A percentile compares a stretch with the other conserved stretches of the same genome.
Conservation (phyloP, 495 filamentous ascomycete genomes). For the Xylaria longipes region DNA sequence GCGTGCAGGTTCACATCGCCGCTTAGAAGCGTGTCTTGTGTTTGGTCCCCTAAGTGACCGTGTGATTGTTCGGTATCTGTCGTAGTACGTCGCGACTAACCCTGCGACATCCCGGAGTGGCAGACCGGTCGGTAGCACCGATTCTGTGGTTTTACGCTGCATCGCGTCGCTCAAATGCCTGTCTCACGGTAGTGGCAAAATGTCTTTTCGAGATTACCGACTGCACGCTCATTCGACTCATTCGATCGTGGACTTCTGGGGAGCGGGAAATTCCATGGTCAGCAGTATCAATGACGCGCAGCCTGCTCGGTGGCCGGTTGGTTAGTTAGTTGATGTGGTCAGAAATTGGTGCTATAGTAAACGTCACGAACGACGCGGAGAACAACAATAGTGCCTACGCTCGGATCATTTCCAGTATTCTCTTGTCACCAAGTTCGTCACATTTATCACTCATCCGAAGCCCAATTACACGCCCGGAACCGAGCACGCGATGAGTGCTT, state of each 20-base stretch:
- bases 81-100: background rate
- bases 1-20: conserved; percentile 18
- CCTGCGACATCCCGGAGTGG: conserved; percentile 3
- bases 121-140: conserved; percentile 18
- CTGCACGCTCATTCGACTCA: conserved; percentile 16
- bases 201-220: background rate
- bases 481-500: conserved; percentile 19
- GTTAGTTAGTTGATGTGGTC: background rate
- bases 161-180: conserved; percentile 7
- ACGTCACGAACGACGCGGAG: conserved; percentile 3
- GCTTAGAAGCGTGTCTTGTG: conserved; percentile 10
- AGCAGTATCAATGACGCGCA: background rate
- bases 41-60: background rate
- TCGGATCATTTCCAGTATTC: background rate
- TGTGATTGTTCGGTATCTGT: conserved; percentile 15
- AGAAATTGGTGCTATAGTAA: conserved; percentile 4
- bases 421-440: conserved; percentile 13
- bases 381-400: background rate
- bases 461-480: conserved; percentile 19
- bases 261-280: background rate
- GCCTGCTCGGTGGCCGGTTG: background rate
- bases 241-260: background rate
- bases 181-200: conserved; percentile 26
- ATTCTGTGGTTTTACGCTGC: conserved; percentile 10
- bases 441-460: conserved; percentile 5